A percentile compares a stretch with the other conserved stretches of the same genome.
Conservation (phyloP, 352 stramenopile species). For the Globisporangium solare region DNA sequence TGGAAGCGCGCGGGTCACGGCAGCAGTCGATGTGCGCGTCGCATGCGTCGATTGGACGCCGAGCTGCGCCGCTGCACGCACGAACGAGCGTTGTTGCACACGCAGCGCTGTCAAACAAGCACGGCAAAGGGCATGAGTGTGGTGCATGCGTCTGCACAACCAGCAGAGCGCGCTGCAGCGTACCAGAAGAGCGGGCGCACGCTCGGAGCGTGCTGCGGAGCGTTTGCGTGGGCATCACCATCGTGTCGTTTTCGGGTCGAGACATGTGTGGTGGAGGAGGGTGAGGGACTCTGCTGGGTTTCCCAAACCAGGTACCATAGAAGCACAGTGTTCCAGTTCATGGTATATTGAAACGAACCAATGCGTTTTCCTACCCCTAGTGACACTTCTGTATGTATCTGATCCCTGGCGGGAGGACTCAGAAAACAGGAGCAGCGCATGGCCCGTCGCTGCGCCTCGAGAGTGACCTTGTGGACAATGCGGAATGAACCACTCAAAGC, state of each 20-base stretch:
- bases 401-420: no score
- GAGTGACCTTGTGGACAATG: no score
- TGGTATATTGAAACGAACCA: no score
- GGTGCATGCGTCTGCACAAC: neutral
- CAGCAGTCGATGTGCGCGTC: neutral
- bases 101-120: neutral
- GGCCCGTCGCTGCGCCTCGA: no score
- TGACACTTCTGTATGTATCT: no score
- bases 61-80: slow-evolving; percentile 8
- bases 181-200: neutral
- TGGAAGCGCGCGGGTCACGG: neutral
- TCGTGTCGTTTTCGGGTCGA: neutral
- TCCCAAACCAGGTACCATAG: no score
- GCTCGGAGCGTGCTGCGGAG: neutral
- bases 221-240: neutral
- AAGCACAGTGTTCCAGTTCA: no score
- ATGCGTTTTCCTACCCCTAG: no score
- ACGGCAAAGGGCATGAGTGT: neutral
- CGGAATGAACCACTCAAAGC: no score
- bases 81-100: slow-evolving; percentile 5
- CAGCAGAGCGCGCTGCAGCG: neutral
- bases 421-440: no score
- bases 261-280: no score
- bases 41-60: neutral
- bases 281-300: no score